Conservation (phyloP, 768 basidiomycete species). For the Boletellus ananas region DNA sequence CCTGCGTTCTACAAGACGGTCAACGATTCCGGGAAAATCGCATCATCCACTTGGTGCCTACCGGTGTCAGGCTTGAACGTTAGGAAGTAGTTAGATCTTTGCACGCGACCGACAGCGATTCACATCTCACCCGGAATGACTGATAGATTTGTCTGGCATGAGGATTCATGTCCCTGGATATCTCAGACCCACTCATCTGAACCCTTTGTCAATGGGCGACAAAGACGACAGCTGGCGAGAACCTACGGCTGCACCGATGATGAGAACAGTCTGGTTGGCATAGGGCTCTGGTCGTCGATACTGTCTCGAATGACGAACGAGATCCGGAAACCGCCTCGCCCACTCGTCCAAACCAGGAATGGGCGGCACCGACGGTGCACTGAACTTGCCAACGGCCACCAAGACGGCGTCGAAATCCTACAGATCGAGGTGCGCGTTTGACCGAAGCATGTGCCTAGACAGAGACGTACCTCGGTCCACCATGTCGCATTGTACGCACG, state of each 20-base stretch:
- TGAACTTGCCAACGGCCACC: slow-evolving; percentile 9
- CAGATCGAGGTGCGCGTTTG: neutral
- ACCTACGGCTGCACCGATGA: slow-evolving; percentile 34
- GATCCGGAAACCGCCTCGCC: slow-evolving; percentile 29
- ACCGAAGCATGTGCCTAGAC: neutral
- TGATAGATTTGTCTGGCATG: slow-evolving; percentile 7
- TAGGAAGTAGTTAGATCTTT: neutral
- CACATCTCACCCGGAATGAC: slow-evolving; percentile 10
- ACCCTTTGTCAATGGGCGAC: neutral
- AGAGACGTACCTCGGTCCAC: slow-evolving; percentile 14
- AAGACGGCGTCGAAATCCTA: slow-evolving; percentile 18
- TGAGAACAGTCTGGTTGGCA: slow-evolving; percentile 36
- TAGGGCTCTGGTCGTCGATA: slow-evolving; percentile 40
- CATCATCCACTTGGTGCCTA: neutral
- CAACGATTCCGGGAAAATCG: too few species aligned
- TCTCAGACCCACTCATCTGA: slow-evolving; percentile 7
- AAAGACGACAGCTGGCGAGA: neutral
- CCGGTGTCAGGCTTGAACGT: slow-evolving; percentile 3
- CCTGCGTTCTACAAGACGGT: neutral
- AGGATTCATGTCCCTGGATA: slow-evolving; percentile 13
- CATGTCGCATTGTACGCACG: slow-evolving; percentile 31
- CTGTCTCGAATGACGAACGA: slow-evolving; percentile 38
- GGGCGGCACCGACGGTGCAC: slow-evolving; percentile 12
- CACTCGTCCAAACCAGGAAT: slow-evolving; percentile 14
- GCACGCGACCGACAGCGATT: neutral